Evolutionary conservation across 768 basidiomycete genomes (phyloP).

Genomic region (Tylopilus felleus): DNA sequence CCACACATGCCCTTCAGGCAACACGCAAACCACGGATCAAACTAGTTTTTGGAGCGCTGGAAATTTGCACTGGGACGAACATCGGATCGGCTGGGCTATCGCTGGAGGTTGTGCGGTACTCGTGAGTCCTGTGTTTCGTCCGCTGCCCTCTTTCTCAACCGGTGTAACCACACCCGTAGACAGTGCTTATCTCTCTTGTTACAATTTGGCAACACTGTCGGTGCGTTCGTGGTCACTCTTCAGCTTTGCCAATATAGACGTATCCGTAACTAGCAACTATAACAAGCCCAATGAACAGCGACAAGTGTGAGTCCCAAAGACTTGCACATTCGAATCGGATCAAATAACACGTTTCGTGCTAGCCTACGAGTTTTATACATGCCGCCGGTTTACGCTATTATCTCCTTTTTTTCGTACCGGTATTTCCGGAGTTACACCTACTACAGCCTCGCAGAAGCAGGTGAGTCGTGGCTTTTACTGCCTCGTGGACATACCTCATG

Average conservation of each 20-base stretch:
- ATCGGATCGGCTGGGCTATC: conserved; percentile 72
- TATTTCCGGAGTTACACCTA: conserved; percentile 78
- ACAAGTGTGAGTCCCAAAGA: conserved; percentile 57
- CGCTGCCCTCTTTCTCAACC: neutral
- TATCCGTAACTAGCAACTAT: conserved; percentile 55
- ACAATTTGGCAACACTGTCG: conserved; percentile 61
- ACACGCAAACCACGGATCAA: conserved; percentile 52
- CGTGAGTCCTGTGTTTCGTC: conserved; percentile 36
- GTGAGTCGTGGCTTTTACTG: conserved; percentile 31
- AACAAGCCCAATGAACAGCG: conserved; percentile 70
- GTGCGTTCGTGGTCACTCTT: conserved; percentile 35
- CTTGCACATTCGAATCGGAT: neutral
- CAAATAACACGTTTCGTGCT: neutral
- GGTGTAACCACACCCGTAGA: conserved; percentile 39
- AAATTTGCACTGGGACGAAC: conserved; percentile 55
- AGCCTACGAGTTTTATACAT: conserved; percentile 81
- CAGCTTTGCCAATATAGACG: neutral
- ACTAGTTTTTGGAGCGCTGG: conserved; percentile 57
- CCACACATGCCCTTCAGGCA: conserved; percentile 48
- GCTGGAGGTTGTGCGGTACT: conserved; percentile 57
- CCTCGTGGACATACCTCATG: conserved; percentile 27
- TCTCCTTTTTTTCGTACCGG: conserved; percentile 85
- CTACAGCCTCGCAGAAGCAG: conserved; percentile 48
- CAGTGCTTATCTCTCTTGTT: conserved; percentile 47
- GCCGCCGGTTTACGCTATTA: conserved; percentile 77